Evolutionary conservation across 164 flowering plant species (phyloP), one percentile per base, ranked within the genome.

Genomic region (Chimonanthus praecox): DNA sequence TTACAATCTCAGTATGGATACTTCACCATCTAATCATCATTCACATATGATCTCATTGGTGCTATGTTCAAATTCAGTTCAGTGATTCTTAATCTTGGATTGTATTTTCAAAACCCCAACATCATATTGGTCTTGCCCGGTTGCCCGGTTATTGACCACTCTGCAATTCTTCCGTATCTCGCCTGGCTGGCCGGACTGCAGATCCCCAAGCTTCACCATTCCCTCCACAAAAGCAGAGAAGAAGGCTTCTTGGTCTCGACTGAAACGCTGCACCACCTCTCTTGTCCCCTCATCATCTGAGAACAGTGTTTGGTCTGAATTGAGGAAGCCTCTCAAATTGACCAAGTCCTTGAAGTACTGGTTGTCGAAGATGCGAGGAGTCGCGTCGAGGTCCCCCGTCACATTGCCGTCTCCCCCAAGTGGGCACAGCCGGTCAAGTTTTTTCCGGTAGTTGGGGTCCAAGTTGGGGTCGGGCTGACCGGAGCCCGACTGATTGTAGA

Each of bases 311-410:
- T 93, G 83, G 76, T 95, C 98, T 0, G 99, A 93, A 72, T 93
- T 92, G 46, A 95, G 74, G 72, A 95, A 95, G 33, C 98, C 99
- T 74, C 86, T 85, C 45, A 89, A 87, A 0, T 68, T 69, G 1
- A 90, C 92, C 85, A 93, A 82, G 80, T 92, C 98, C 83, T 86
- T 94, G 80, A 88, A 95, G 70, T 95, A 95, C 70, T 83, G 94
- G 71, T 93, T 95, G 67, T 95, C 97, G 61, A 95, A 95, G 4
- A 77, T 3, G 3, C 18, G 13, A 0, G 98, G 98, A 0, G 99
- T 95, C 2, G 92, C 83, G 72, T 95, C 99, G 49, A 93, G 85
- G 66, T 83, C 82, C 4, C 89, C 94, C 0, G 91, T 89, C 70
- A 88, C 89, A 20, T 89, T 86, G 51, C 75, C 83, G 61, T 95